A percentile compares a stretch with the other conserved stretches of the same genome.
Evolutionary conservation across 2,329 filamentous ascomycete species (phyloP).

Genomic region (Arthroderma sp.): DNA sequence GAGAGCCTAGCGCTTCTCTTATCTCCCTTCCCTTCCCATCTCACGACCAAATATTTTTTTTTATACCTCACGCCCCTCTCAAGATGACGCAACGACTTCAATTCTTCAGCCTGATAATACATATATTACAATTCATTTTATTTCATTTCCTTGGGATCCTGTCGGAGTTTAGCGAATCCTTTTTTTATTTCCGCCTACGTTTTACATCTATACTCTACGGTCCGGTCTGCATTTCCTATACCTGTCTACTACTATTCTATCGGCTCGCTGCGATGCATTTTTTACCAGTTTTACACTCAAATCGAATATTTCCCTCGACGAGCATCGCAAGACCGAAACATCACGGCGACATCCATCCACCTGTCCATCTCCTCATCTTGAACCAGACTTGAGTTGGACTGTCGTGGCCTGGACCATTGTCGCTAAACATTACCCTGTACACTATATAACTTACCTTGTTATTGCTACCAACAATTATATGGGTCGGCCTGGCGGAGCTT

Average conservation of each 20-base stretch:
- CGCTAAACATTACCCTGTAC: not conserved
- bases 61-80: slow-evolving; percentile 6
- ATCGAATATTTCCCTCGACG: not conserved
- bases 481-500: slow-evolving; percentile 3
- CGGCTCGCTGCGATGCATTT: slow-evolving; percentile 4
- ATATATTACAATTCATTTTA: not conserved
- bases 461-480: slow-evolving; percentile 2
- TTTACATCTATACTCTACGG: not conserved
- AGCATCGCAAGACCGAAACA: slow-evolving; percentile 2
- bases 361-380: not conserved
- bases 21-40: slow-evolving; percentile 12
- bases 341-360: not conserved
- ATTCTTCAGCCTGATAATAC: slow-evolving; percentile 10
- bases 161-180: slow-evolving; percentile 4
- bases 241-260: slow-evolving; percentile 5
- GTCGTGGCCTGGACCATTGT: not conserved
- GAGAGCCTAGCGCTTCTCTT: slow-evolving; percentile 13
- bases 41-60: slow-evolving; percentile 1
- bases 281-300: not conserved
- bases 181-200: not conserved
- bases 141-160: slow-evolving; percentile 5
- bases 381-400: not conserved
- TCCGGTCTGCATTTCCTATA: slow-evolving; percentile 3
- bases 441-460: slow-evolving; percentile 6
- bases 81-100: slow-evolving; percentile 4